These are phyloP conservation scores for Trichoderma sp. DNA, from an alignment of 2,329 filamentous ascomycete species.

Conservation along the genomic window DNA sequence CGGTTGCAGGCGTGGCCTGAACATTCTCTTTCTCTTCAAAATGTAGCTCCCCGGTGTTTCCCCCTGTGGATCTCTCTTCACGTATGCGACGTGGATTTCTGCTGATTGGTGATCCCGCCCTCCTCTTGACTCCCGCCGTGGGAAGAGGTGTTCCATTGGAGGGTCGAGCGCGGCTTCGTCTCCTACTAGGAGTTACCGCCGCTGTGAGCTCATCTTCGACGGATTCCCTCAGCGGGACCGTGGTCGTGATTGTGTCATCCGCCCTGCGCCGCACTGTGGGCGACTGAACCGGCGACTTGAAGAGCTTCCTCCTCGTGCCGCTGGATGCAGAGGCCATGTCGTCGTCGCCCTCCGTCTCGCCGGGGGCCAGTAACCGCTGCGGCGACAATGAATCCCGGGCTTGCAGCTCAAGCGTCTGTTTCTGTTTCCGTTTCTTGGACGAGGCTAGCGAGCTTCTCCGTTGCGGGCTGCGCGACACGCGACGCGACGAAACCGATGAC, in stretches of 20 bases:
- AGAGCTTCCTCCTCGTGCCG: constrained; percentile 41
- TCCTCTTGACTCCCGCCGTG: constrained; percentile 43
- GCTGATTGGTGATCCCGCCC: constrained; percentile 45
- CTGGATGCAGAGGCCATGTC: constrained; percentile 29
- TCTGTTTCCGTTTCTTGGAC: constrained; percentile 52
- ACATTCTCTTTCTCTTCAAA: constrained; percentile 24
- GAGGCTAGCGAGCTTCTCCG: constrained; percentile 43
- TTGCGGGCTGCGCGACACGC: constrained; percentile 45
- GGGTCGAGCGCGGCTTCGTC: constrained; percentile 47
- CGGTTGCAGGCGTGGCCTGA: constrained; percentile 35
- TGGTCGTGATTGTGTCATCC: constrained; percentile 47
- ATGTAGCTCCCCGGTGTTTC: constrained; percentile 29
- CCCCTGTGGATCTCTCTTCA: constrained; percentile 29
- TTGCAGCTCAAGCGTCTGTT: constrained; percentile 57
- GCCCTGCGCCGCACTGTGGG: constrained; percentile 36
- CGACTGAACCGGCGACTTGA: constrained; percentile 44
- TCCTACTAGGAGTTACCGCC: constrained; percentile 38
- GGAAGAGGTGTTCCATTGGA: constrained; percentile 54
- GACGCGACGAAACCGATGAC: constrained; percentile 35
- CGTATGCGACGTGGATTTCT: constrained; percentile 38
- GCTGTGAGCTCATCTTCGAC: constrained; percentile 35
- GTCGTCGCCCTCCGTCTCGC: constrained; percentile 35
- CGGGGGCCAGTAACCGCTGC: constrained; percentile 50
- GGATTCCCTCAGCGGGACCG: constrained; percentile 49
- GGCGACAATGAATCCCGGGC: constrained; percentile 51